Evolutionary conservation across 2,329 filamentous ascomycete genomes (phyloP), one percentile per base, ranked within the genome.

Genomic region (Xylariaceae sp.): DNA sequence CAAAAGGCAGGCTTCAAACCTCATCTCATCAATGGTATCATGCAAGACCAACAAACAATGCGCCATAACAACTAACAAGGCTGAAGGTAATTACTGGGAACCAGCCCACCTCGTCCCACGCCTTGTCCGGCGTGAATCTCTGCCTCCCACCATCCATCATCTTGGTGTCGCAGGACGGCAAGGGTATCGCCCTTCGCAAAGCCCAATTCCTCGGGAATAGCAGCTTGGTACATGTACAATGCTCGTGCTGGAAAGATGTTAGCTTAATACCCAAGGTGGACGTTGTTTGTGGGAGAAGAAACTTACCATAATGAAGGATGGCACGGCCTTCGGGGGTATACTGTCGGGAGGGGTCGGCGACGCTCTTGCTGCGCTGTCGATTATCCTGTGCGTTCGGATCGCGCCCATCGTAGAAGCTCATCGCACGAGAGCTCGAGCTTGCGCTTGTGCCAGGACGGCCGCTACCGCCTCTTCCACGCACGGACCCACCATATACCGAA

Each of bases 91-190:
- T 86, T 86, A 68, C 83, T 86, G 56, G 83, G 83, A 57, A 86
- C 82, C 63, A 86, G 73, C 53, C 83, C 83, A 50, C 77, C 66
- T 44, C 71, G 76, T 44, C 78, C 82, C 55, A 47, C 60, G n/a
- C 66, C 69, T 50, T 76, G 80, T 55, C 78, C 77, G 19, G 85
- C 85, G 41, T 91, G 88, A 38, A 96, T 82, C 68, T 96, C 92
- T 11, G 95, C 95, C 73, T 99, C 94, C 94, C 95, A 99, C 94
- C 94, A 99, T 17, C 94, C 94, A 65, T 99, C 94, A 66, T 99
- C 94, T 71, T 99, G 94, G 62, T 95, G 83, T 52, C 91, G 81
- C 42, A 96, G 75, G 12, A 99, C 85, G 2, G 92, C 90, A 12
- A 99, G 76, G 51, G 92, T 83, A 65, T 99, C 95, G 42, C 91